Base-by-base conservation (phyloP, 176 grass and related monocot genomes). In the Alloteropsis semialata region DNA sequence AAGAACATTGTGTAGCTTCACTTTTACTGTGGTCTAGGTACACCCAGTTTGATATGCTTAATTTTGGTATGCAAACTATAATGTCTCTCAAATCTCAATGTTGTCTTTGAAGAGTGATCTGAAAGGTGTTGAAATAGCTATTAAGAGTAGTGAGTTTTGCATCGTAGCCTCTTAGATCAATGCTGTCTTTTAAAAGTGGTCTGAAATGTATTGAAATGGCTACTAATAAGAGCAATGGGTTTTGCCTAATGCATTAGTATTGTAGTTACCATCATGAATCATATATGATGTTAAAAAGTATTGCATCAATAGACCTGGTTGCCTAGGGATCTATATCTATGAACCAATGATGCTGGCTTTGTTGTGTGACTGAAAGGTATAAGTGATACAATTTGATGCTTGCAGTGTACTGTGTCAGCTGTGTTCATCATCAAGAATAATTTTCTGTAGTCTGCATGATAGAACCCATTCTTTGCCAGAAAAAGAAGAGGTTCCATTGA, bases 1-100 rank as follows among this genome's bases (percentile, higher is more conserved):
- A 57, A 88, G 61, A 88, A 85, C 75, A 80, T 70, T 74, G 46
- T 88, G 79, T 82, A 64, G 67, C 75, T 69, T 85, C 60, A 76
- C 28, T 55, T 72, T 85, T 83, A 30, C 77, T 72, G 41, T 75
- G 38, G 19, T 82, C 46, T 84, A 58, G 87, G 29, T 75, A 50
- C 60, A 79, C 69, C 57, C 69, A 42, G 49, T 88, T 88, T 79
- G 61, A 65, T 74, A 72, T 22, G 49, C 64, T 33, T 71, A 79
- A 63, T 30, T 76, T 76, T 71, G 63, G 64, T 69, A 45, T 87
- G 30, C 61, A 33, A 5, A 38, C 51, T 72, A 59, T 74, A 38
- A 65, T 75, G 17, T 43, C 8, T 42, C 17, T 61, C 24, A 42
- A 15, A 82, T 77, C 51, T 22, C 11, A 38, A 30, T 82, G 51